Base-by-base conservation (phyloP, 2,329 filamentous ascomycete genomes). In the Penicillium psychrosexuale region DNA sequence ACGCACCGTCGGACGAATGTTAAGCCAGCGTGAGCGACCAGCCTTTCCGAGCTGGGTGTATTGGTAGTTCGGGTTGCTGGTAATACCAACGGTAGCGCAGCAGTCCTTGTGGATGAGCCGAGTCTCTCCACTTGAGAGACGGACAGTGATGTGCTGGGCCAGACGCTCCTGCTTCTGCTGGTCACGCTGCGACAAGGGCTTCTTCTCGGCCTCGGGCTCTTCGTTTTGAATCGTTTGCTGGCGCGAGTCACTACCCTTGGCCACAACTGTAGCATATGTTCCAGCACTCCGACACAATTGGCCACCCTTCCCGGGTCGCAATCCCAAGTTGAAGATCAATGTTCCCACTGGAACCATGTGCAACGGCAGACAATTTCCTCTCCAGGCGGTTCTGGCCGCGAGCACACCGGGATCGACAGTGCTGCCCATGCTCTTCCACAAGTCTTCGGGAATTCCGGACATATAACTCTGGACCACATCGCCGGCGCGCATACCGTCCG, bases 331-430 rank as follows among this genome's bases (percentile, higher is more conserved):
- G 80, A 89, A 97, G 48, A 99, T 85, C 39, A 91, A 84, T 3
- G 91, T 96, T n/a, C 94, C 93, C 37, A 97, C 83, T 1, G 94
- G 95, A 57, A 99, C 89, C 87, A 99, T 94, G 75, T 96, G 90
- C 71, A 99, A 80, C 13, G 94, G 94, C 64, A 99, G 77, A 72
- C 94, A 99, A 75, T 99, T 99, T 52, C 94, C 94, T 68, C 91
- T 84, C 78, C 92, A 92, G 1, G 91, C 92, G 24, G 95, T 99
- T 78, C 90, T 94, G 30, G 94, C 90, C 8, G 95, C 94, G 59
- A 99, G 78, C 72, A 99, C 90, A 87, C 95, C 95, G 11, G 93
- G 91, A 80, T 99, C 94, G 47, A 97, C 83, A 39, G 87, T 78
- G 64, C 94, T 93, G 58, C 94, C 94, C 92, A 99, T 97, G 70